phyloP scores from a whole-genome alignment of 352 stramenopile species.

The Pythium pyrilobum region DNA sequence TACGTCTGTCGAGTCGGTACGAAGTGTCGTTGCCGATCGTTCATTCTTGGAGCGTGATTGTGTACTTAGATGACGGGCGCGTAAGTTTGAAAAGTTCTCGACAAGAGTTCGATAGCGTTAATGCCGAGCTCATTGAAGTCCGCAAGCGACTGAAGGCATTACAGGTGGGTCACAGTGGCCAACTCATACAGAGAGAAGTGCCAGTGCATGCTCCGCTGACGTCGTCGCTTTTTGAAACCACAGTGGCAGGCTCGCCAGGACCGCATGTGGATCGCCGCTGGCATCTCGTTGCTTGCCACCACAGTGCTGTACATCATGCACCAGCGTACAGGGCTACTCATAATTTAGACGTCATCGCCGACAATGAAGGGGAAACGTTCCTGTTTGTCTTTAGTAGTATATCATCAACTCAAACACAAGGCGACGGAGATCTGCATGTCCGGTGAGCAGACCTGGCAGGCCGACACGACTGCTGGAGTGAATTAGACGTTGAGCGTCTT shows the following conservation, averaged over 20 bases:
- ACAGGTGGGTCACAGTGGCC: slow-evolving; percentile 14
- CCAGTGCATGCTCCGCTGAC: no score
- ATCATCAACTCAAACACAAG: not conserved
- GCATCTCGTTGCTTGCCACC: slow-evolving; percentile 47
- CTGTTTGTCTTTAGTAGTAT: not conserved
- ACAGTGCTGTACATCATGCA: slow-evolving; percentile 75
- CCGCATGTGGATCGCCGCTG: slow-evolving; percentile 72
- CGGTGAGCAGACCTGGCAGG: no score
- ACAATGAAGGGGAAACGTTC: not conserved
- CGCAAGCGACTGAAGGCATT: slow-evolving; percentile 52
- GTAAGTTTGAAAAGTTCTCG: slow-evolving; percentile 54
- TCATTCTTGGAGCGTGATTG: not conserved
- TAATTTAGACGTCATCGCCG: slow-evolving; percentile 32
- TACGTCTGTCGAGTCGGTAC: no score
- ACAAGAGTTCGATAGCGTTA: slow-evolving; percentile 52
- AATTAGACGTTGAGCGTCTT: slow-evolving; percentile 75
- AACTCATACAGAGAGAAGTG: no score
- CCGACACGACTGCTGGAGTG: not conserved
- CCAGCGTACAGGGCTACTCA: slow-evolving; percentile 60
- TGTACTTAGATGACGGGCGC: slow-evolving; percentile 39
- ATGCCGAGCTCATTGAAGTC: slow-evolving; percentile 51
- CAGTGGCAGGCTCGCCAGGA: slow-evolving; percentile 76
- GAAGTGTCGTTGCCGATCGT: no score
- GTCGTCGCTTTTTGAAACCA: not conserved
- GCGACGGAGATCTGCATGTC: not conserved